Evolutionary conservation across 257 asterid genomes (phyloP), one percentile per base, ranked within the genome.

Genomic region (Solanum chaucha): DNA sequence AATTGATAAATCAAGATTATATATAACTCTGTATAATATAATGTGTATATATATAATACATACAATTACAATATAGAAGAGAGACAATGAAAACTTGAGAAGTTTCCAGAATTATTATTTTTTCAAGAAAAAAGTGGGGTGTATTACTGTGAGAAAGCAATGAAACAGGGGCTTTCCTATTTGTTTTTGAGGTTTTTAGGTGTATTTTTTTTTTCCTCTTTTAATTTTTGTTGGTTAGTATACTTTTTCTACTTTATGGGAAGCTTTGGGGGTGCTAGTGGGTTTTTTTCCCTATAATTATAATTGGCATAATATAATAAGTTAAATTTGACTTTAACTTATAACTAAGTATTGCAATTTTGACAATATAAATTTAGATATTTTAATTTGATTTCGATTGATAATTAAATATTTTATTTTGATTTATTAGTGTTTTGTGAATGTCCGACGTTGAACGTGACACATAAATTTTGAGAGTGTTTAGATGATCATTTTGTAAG

Each of bases 141-240:
- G 70, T 61, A 61, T 61, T 61, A 61, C 14, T 9, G 70, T 22
- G 30, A 51, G 48, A 22, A 61, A 9, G 70, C 30, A 61, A 61
- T 61, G 70, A 9, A 61, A 61, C 70, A 77, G 51, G n/a, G 61
- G 4, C 3, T 7, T 77, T 40, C 1, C 7, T 77, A 13, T 77
- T 7, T 24, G 17, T 90, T 90, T 82, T 70, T 51, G 86, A 86
- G 86, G 87, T 30, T 88, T 38, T 61, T 41, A 41, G 34, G 64
- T 46, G 28, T 14, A 8, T 17, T 15, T 15, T 17, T 51, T 12
- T 12, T 40, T 14, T 41, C n/a, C 22, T 13, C 22, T 68, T 82
- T 46, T 2, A 15, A 7, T 30, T 26, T 70, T 46, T 85, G 88
- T 86, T 81, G 87, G 88, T 67, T 80, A 30, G 41, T 15, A 46